phyloP scores from a whole-genome alignment of 202 grass and related monocot species.

The Dendrocalamus latiflorus region DNA sequence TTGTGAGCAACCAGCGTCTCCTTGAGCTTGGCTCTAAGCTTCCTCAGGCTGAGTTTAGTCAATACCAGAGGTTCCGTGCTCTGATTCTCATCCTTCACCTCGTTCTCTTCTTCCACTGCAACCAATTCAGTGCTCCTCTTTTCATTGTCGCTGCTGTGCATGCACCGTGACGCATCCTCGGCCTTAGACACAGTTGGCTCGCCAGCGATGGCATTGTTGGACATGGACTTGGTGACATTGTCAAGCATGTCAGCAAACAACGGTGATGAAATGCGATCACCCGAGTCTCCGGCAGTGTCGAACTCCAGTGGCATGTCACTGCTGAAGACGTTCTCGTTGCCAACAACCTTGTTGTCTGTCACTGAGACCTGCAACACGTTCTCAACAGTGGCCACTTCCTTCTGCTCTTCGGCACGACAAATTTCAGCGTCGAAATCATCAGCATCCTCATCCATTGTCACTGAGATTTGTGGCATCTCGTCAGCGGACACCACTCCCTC shows the following conservation, averaged over 20 bases:
- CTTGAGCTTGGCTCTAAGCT: slow-evolving; percentile 43
- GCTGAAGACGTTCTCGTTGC: background rate
- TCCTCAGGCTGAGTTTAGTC: slow-evolving; percentile 17
- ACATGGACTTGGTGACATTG: background rate
- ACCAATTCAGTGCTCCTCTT: background rate
- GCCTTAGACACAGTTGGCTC: background rate
- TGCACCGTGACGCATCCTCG: background rate
- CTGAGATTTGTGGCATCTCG: background rate
- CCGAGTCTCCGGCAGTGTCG: background rate
- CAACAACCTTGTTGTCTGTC: background rate
- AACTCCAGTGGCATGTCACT: background rate
- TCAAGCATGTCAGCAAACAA: background rate
- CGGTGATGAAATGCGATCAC: background rate
- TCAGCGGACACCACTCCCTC: background rate
- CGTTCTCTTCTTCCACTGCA: background rate
- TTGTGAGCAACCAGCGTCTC: background rate
- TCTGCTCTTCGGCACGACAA: background rate
- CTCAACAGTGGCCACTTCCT: background rate
- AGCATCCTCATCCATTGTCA: background rate
- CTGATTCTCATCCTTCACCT: background rate
- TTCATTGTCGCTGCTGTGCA: background rate
- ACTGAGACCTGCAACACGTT: background rate
- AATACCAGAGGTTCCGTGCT: slow-evolving; percentile 12
- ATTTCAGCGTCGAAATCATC: background rate
- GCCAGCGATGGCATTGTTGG: background rate